Percentiles rank a stretch among this genome's conserved stretches.
Conservation (phyloP, 2,329 filamentous ascomycete genomes). For the Ophiobolus disseminans region DNA sequence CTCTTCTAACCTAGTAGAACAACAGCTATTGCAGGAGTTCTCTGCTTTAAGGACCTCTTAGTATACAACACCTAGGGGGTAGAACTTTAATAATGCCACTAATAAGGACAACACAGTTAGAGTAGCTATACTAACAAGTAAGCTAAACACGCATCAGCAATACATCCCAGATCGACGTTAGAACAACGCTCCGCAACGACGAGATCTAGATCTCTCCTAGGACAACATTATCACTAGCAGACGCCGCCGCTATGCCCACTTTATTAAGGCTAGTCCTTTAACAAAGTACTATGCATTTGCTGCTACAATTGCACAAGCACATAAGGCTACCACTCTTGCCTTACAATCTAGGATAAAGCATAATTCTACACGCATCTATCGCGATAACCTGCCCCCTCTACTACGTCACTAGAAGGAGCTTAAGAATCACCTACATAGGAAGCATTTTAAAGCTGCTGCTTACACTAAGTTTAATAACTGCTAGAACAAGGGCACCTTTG, state of each 20-base stretch:
- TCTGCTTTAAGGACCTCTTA: too few species aligned
- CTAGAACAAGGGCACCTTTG: slow-evolving; percentile 3
- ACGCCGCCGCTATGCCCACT: not conserved
- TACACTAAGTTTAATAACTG: not conserved
- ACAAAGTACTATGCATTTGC: slow-evolving; percentile 4
- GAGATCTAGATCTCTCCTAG: slow-evolving; percentile 1
- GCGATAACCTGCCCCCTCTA: slow-evolving; percentile 2
- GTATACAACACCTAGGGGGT: not conserved
- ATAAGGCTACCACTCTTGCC: not conserved
- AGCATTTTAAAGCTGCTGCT: slow-evolving; percentile 1
- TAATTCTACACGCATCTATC: slow-evolving; percentile 3
- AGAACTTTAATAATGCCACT: not conserved
- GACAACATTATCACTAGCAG: slow-evolving; percentile 6
- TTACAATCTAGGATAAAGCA: not conserved
- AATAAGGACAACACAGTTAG: too few species aligned
- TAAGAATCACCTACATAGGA: not conserved
- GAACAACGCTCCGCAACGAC: not conserved
- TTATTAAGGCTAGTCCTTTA: not conserved
- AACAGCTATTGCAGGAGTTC: not conserved
- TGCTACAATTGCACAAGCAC: not conserved
- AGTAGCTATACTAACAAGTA: too few species aligned
- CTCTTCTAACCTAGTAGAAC: not conserved
- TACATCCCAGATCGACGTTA: too few species aligned
- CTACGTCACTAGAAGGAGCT: slow-evolving; percentile 5
- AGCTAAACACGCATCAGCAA: too few species aligned